Evolutionary conservation across 257 asterid species (phyloP).

Genomic region (Nicotiana benthamiana): DNA sequence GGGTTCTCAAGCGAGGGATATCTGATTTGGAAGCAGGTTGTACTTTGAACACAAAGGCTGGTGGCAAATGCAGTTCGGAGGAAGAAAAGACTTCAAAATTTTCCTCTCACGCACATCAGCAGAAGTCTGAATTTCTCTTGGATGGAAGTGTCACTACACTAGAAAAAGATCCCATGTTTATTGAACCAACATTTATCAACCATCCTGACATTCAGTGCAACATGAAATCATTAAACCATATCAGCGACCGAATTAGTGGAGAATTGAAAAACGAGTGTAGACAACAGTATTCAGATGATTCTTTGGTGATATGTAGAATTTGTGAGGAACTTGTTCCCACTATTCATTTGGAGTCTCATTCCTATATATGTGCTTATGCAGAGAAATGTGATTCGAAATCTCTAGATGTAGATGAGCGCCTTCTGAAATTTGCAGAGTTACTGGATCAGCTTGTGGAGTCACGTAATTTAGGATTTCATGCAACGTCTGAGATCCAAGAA

Average conservation of each 20-base stretch:
- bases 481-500: conserved; percentile 51
- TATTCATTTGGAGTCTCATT: conserved; percentile 81
- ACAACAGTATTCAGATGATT: conserved; percentile 44
- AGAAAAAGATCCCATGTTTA: conserved; percentile 21
- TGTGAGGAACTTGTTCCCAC: conserved; percentile 87
- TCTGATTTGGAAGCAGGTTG: conserved; percentile 37
- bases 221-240: conserved; percentile 25
- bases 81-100: conserved; percentile 24
- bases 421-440: conserved; percentile 67
- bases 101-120: conserved; percentile 27
- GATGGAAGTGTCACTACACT: conserved; percentile 23
- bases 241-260: conserved; percentile 24
- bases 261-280: conserved; percentile 32
- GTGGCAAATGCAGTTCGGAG: conserved; percentile 28
- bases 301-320: conserved; percentile 81
- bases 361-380: conserved; percentile 89
- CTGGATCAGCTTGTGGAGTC: conserved; percentile 77
- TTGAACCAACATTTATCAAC: conserved; percentile 20
- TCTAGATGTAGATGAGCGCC: conserved; percentile 75
- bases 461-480: conserved; percentile 39
- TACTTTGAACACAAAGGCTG: conserved; percentile 18
- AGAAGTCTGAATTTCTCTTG: conserved; percentile 29
- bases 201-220: conserved; percentile 9
- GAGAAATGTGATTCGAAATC: conserved; percentile 70
- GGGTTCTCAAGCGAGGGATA: conserved; percentile 56